Evolutionary conservation across 225 moss, liverwort and hornwort genomes (phyloP).

Genomic region (Ulota crispa): DNA sequence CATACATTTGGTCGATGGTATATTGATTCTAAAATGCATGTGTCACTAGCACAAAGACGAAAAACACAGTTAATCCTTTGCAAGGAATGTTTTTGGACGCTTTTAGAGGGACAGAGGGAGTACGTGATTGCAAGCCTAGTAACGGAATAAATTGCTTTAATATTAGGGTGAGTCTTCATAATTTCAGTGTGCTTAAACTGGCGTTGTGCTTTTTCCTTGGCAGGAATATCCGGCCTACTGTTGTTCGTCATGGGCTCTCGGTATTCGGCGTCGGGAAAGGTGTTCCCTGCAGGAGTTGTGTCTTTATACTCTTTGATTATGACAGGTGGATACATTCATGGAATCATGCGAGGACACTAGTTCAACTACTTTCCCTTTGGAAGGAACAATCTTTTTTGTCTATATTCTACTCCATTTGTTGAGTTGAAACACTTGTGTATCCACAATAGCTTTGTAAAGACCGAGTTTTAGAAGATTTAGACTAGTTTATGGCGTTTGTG

Average conservation of each 20-base stretch:
- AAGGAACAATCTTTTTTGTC: background rate
- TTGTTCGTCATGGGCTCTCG: constrained; percentile 79
- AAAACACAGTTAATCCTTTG: too few species aligned
- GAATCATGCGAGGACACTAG: constrained; percentile 66
- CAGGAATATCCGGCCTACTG: constrained; percentile 80
- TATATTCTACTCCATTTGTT: background rate
- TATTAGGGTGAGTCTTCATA: background rate
- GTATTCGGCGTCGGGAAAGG: constrained; percentile 75
- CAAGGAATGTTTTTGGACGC: too few species aligned
- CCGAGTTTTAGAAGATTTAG: background rate
- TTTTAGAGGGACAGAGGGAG: too few species aligned
- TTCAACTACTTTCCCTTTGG: background rate
- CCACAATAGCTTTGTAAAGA: constrained; percentile 16
- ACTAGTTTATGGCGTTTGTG: background rate
- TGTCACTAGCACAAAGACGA: too few species aligned
- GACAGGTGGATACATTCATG: constrained; percentile 93
- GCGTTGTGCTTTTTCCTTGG: constrained; percentile 14
- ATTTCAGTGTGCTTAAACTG: background rate
- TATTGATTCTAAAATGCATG: too few species aligned
- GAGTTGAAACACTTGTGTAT: constrained; percentile 18
- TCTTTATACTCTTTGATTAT: constrained; percentile 84
- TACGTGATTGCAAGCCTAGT: background rate
- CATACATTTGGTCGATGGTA: too few species aligned
- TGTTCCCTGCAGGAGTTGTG: constrained; percentile 87
- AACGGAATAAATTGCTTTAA: background rate